A percentile compares a stretch with the other conserved stretches of the same genome.
phyloP scores from a whole-genome alignment of 1,284 basidiomycete species.

The Boletus semigastroideus region DNA sequence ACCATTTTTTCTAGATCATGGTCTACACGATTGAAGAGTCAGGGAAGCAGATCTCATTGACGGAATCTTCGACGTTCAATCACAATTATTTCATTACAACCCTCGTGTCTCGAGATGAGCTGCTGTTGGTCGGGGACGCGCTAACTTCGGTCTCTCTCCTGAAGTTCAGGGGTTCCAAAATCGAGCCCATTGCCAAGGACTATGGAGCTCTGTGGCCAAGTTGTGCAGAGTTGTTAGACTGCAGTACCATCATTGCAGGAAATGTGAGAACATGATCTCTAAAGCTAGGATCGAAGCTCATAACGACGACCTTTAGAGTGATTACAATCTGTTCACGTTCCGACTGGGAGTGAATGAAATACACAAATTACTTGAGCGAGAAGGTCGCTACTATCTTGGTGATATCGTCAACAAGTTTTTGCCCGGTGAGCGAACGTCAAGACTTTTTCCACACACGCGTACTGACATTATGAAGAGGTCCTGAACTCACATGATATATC shows the following conservation, averaged over 20 bases:
- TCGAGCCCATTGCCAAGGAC: conserved; percentile 72
- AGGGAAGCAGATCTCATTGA: conserved; percentile 35
- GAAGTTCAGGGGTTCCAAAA: conserved; percentile 45
- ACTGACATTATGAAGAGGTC: conserved; percentile 39
- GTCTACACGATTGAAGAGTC: conserved; percentile 43
- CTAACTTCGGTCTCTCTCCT: conserved; percentile 81
- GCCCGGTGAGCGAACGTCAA: conserved; percentile 43
- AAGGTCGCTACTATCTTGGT: conserved; percentile 67
- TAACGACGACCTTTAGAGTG: conserved; percentile 44
- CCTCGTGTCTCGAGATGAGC: conserved; percentile 51
- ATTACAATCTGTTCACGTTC: conserved; percentile 78
- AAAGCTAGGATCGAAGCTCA: conserved; percentile 1
- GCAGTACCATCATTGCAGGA: conserved; percentile 65
- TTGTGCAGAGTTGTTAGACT: conserved; percentile 53
- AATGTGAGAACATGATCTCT: conserved; percentile 54
- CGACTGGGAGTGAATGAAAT: conserved; percentile 44
- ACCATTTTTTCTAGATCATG: conserved; percentile 40
- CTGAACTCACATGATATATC: conserved; percentile 39
- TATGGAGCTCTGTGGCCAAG: conserved; percentile 76
- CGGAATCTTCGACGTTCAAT: conserved; percentile 61
- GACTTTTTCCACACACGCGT: not conserved
- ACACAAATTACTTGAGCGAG: conserved; percentile 49
- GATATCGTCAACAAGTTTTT: conserved; percentile 73
- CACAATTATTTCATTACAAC: conserved; percentile 80
- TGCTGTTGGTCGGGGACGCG: conserved; percentile 72